Evolutionary conservation across 169 alveolate species (phyloP).

Genomic region (Plasmodium ovale): DNA sequence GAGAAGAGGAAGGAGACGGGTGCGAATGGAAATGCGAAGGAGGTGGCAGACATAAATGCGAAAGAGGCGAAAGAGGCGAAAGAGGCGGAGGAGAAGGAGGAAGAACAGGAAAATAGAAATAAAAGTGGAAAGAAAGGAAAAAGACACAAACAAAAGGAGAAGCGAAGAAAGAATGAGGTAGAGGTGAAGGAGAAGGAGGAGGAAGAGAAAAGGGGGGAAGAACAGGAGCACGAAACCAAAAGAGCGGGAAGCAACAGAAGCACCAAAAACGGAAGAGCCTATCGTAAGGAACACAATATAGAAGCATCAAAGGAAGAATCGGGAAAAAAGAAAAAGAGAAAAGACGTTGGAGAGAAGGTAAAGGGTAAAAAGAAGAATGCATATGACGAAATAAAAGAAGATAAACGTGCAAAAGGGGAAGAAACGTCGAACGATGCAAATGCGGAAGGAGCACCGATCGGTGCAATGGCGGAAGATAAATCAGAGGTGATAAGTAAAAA

Average conservation of each 20-base stretch:
- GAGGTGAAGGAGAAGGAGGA: not conserved
- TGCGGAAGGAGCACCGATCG: too few species aligned
- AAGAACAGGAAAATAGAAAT: not conserved
- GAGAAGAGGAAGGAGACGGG: constrained; percentile 21
- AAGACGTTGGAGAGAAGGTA: not conserved
- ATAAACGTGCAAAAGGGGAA: too few species aligned
- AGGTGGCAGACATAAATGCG: not conserved
- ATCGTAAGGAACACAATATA: not conserved
- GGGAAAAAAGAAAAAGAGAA: not conserved
- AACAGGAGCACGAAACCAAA: not conserved
- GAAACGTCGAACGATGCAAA: too few species aligned
- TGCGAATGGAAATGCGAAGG: not conserved
- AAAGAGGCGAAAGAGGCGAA: not conserved
- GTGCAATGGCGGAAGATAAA: too few species aligned
- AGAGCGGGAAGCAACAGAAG: too few species aligned
- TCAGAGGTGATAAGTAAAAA: not conserved
- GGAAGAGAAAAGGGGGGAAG: not conserved
- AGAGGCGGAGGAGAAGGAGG: constrained; percentile 1
- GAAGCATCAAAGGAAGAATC: not conserved
- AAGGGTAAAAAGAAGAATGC: too few species aligned
- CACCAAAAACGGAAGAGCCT: not conserved
- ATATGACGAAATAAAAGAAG: too few species aligned
- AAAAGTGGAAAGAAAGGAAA: not conserved
- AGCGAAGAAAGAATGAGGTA: not conserved
- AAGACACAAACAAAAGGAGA: not conserved